Evolutionary conservation across 441 rosid species (phyloP), one percentile per base, ranked within the genome.

Genomic region (Brassica hybrid): DNA sequence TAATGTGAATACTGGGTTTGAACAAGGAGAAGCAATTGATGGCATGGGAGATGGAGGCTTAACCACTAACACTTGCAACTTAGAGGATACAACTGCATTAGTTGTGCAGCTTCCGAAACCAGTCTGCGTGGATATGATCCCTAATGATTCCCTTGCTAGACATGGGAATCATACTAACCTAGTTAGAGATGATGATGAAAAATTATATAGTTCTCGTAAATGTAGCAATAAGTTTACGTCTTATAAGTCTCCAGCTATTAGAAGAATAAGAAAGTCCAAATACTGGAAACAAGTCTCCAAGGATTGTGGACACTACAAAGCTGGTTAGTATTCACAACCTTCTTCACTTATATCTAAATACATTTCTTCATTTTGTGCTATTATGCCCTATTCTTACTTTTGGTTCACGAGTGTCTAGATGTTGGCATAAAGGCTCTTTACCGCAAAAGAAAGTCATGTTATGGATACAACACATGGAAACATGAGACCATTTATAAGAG

Each of bases 121-220:
- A 70, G 62, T 71, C 65, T 64, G 81, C 75, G 76, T 77, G 67
- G 88, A 76, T 56, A 65, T 67, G 79, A 41, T 68, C 80, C 81
- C 77, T 72, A 80, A 68, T 79, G 87, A 83, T 80, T 83, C 88
- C 70, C 79, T 79, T 85, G 77, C 89, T 67, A 84, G 84, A 81
- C 88, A 71, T 64, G 89, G 90, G 89, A 89, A 77, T 67, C 83
- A 73, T 76, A 38, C 62, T 83, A 76, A 76, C 74, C 12, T 80
- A 90, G 93, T 83, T 85, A 72, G 88, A 90, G 90, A 90, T 87
- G 84, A 82, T 83, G 90, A 88, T 25, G 88, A 85, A 85, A 87
- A 79, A 5, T 80, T 80, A 62, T 70, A 67, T 81, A 83, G 88
- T 76, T 86, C 19, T 21, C 84, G 74, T 74, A 90, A 83, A 67